phyloP scores from a whole-genome alignment of 73 alveolate species.

The Paraurostyla sp. region DNA sequence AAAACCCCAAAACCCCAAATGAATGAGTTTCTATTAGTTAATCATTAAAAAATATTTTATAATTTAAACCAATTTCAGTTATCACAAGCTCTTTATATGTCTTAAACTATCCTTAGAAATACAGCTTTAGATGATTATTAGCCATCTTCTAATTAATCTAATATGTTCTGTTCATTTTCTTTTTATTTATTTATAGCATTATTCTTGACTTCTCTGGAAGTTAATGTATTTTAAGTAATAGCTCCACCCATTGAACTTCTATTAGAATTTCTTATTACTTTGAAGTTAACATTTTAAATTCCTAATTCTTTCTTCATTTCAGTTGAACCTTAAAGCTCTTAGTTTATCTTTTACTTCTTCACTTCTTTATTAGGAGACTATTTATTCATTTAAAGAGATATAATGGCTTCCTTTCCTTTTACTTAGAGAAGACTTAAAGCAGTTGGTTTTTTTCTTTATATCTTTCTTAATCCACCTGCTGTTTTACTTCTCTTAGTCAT shows the following conservation, averaged over 20 bases:
- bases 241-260: too few species aligned
- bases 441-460: background rate
- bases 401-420: constrained; percentile 3
- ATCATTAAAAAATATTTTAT: too few species aligned
- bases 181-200: background rate
- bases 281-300: too few species aligned
- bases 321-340: too few species aligned
- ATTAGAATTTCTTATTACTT: too few species aligned
- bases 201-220: background rate
- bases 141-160: background rate
- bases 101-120: background rate
- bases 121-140: background rate
- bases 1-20: too few species aligned
- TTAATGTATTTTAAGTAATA: too few species aligned
- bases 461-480: background rate
- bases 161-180: background rate
- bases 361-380: background rate
- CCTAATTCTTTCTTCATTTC: too few species aligned
- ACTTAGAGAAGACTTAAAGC: constrained; percentile 2
- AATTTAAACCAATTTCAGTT: too few species aligned
- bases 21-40: too few species aligned
- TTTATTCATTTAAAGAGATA: background rate
- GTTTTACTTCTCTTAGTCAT: constrained; percentile 17
- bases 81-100: background rate
- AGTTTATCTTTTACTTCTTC: background rate